phyloP scores from a whole-genome alignment of 257 asterid genomes.

The Haberlea rhodopensis region DNA sequence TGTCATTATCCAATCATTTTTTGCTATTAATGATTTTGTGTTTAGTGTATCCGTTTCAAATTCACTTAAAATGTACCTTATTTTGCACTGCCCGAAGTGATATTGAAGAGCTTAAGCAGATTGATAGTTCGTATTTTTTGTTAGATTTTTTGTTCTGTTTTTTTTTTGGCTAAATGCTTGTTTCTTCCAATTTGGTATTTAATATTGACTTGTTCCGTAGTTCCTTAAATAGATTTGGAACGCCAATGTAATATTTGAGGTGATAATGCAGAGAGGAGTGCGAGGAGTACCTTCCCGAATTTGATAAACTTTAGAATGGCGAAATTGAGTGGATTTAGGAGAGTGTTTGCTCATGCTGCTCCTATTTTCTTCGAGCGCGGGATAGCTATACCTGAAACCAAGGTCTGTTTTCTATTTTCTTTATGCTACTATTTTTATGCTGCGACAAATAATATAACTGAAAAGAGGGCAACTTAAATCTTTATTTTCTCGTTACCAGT shows the following conservation, averaged over 20 bases:
- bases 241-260: conserved; percentile 8
- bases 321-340: conserved; percentile 77
- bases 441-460: neutral
- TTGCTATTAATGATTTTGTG: neutral
- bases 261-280: conserved; percentile 69
- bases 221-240: neutral
- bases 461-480: neutral
- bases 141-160: too few species aligned
- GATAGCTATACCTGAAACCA: conserved; percentile 81
- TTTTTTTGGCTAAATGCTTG: too few species aligned
- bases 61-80: neutral
- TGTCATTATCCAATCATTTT: neutral
- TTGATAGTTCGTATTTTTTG: neutral
- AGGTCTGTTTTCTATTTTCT: conserved; percentile 41
- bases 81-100: neutral
- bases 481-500: conserved; percentile 5
- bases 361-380: conserved; percentile 94
- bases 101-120: neutral
- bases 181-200: neutral
- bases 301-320: conserved; percentile 82
- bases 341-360: conserved; percentile 89
- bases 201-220: neutral
- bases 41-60: neutral
- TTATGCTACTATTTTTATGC: neutral
- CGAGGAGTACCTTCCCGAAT: conserved; percentile 93